Percentiles rank a stretch among this genome's conserved stretches.
These are phyloP conservation scores for Massarina eburnea DNA, from an alignment of 2,329 filamentous ascomycete species.

Conservation along the genomic window DNA sequence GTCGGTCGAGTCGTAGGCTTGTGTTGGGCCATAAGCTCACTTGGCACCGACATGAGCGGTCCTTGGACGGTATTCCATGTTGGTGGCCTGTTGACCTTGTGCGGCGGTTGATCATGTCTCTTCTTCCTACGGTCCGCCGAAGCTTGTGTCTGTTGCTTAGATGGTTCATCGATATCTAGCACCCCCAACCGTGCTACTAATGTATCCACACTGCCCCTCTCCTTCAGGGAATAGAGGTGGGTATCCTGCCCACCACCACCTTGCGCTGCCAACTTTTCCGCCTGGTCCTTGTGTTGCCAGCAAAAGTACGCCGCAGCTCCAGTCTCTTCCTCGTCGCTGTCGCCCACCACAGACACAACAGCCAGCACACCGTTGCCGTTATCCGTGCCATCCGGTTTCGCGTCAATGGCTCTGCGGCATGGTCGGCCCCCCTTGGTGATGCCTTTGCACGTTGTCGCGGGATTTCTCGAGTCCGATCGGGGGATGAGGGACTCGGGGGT, in stretches of 20 bases:
- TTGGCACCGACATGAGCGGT: constrained; percentile 48
- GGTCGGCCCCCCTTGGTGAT: constrained; percentile 80
- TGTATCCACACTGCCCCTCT: constrained; percentile 81
- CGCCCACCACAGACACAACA: constrained; percentile 41
- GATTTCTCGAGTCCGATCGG: constrained; percentile 82
- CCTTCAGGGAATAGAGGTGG: constrained; percentile 59
- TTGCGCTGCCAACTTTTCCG: constrained; percentile 46
- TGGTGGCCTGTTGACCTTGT: constrained; percentile 41
- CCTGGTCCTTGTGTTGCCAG: constrained; percentile 95
- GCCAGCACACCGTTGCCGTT: constrained; percentile 46
- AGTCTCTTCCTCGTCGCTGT: constrained; percentile 56
- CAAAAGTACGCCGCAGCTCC: constrained; percentile 71
- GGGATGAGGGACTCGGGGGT: constrained; percentile 80
- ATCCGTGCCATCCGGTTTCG: constrained; percentile 43
- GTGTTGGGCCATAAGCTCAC: constrained; percentile 37
- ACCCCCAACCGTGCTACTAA: constrained; percentile 78
- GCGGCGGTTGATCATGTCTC: constrained; percentile 24
- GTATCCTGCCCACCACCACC: constrained; percentile 32
- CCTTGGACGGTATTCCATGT: constrained; percentile 50
- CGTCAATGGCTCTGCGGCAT: constrained; percentile 72
- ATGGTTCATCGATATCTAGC: constrained; percentile 59
- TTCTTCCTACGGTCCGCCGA: constrained; percentile 25
- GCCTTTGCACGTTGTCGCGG: constrained; percentile 82
- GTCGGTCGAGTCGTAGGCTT: constrained; percentile 22
- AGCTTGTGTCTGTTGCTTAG: constrained; percentile 34